Evolutionary conservation across 441 rosid genomes (phyloP).

Genomic region (Arabidopsis hybrid): DNA sequence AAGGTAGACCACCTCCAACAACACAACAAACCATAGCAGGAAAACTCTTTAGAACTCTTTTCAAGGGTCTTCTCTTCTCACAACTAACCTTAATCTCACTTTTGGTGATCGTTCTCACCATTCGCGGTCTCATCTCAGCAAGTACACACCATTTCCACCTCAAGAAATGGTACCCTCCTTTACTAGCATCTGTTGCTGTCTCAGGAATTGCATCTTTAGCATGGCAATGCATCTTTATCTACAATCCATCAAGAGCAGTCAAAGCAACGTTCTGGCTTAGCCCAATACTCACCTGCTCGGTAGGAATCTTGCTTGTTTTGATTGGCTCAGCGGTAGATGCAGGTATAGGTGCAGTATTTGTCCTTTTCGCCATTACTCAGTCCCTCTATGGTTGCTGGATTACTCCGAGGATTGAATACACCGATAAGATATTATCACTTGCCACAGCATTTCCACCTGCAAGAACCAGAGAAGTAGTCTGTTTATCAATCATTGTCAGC

Average conservation of each 20-base stretch:
- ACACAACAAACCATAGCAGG: slow-evolving; percentile 52
- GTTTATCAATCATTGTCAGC: slow-evolving; percentile 45
- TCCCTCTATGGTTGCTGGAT: slow-evolving; percentile 85
- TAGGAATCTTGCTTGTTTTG: slow-evolving; percentile 63
- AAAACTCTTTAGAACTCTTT: slow-evolving; percentile 53
- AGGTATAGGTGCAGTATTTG: slow-evolving; percentile 54
- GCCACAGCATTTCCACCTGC: slow-evolving; percentile 61
- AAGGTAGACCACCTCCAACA: slow-evolving; percentile 28
- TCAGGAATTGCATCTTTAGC: slow-evolving; percentile 58
- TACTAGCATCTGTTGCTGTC: slow-evolving; percentile 62
- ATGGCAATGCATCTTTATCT: slow-evolving; percentile 59
- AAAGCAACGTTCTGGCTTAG: slow-evolving; percentile 72
- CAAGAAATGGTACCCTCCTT: slow-evolving; percentile 81
- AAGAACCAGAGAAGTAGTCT: slow-evolving; percentile 46
- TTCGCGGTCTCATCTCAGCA: slow-evolving; percentile 63
- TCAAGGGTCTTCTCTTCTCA: slow-evolving; percentile 59
- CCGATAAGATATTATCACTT: slow-evolving; percentile 54
- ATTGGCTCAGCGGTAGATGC: slow-evolving; percentile 60
- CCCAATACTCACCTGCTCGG: slow-evolving; percentile 65
- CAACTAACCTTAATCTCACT: slow-evolving; percentile 59
- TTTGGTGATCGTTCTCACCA: slow-evolving; percentile 57
- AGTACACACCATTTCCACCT: slow-evolving; percentile 64
- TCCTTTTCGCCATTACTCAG: slow-evolving; percentile 57
- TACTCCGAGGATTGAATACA: slow-evolving; percentile 60
- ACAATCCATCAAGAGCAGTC: slow-evolving; percentile 60